Evolutionary conservation across 768 basidiomycete species (phyloP), one percentile per base, ranked within the genome.

Genomic region (Calocera cornea): DNA sequence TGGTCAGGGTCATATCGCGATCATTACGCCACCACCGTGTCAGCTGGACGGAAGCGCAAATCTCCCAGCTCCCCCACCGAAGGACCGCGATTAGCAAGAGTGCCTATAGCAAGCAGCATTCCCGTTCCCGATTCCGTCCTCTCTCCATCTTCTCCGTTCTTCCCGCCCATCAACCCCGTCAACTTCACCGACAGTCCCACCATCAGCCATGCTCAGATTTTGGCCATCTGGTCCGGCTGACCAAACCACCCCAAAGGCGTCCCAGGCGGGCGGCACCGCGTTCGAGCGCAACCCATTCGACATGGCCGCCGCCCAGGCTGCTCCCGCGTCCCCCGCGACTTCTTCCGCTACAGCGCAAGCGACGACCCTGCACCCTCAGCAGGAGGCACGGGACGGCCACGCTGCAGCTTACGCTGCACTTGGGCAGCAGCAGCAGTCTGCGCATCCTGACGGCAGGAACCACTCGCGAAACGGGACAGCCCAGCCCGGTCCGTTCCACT

Each of bases 271-370:
- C 70, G 77, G 71, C 65, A 60, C 54, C 54, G 31, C 22, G 31
- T 60, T 29, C 31, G 81, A 82, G 72, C 79, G 79, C 66, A 87
- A 89, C 73, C 88, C 88, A 2, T 89, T 89, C 73, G 87, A 90
- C 69, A 41, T 68, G 11, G 54, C 54, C 54, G 54, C 54, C 31
- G 54, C 54, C 11, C 54, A 60, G 31, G 67, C 74, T 47, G 75
- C 69, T 63, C 71, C 68, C 31, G 78, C 77, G 16, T 33, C 54
- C 54, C 54, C 54, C 3, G 54, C 54, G 54, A 60, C 54, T 60
- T 60, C 54, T 60, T 60, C 54, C 54, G 54, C 54, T 33, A 60
- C 54, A 16, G 54, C 22, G 31, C 54, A 60, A 60, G 54, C 54
- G 16, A 60, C 54, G 54, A 60, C 54, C 54, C 54, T 60, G 54